Evolutionary conservation across 352 stramenopile genomes (phyloP).

Genomic region (Phytophthora pinifolia): DNA sequence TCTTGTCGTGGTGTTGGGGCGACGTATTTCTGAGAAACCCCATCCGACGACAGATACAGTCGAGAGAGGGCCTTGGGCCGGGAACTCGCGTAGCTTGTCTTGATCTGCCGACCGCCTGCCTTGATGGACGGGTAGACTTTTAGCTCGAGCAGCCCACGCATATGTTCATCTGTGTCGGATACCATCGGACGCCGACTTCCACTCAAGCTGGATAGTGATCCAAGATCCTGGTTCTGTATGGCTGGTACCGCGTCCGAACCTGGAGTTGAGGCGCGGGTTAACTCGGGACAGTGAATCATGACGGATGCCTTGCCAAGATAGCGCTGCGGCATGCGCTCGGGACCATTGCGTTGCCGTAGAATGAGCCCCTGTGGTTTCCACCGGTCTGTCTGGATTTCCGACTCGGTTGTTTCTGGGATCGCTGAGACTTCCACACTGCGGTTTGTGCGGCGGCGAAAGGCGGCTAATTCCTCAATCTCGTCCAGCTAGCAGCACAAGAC

Average conservation of each 20-base stretch:
- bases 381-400: slow-evolving; percentile 68
- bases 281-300: slow-evolving; percentile 65
- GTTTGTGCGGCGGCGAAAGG: slow-evolving; percentile 62
- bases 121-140: slow-evolving; percentile 54
- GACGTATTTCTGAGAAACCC: slow-evolving; percentile 73
- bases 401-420: slow-evolving; percentile 40
- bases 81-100: slow-evolving; percentile 54
- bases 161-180: slow-evolving; percentile 39
- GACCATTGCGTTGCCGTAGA: slow-evolving; percentile 66
- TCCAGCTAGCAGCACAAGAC: slow-evolving; percentile 35
- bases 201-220: slow-evolving; percentile 20
- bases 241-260: slow-evolving; percentile 1
- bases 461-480: slow-evolving; percentile 55
- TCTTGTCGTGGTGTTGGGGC: slow-evolving; percentile 35
- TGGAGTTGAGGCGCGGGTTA: slow-evolving; percentile 26
- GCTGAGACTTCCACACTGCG: slow-evolving; percentile 59
- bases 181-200: slow-evolving; percentile 15
- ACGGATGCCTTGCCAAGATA: slow-evolving; percentile 73
- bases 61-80: slow-evolving; percentile 58
- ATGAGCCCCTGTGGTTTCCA: slow-evolving; percentile 77
- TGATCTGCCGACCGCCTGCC: slow-evolving; percentile 55
- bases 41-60: slow-evolving; percentile 73
- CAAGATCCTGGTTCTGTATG: slow-evolving; percentile 24
- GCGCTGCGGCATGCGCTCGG: slow-evolving; percentile 64
- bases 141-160: slow-evolving; percentile 54